Conservation (phyloP, 768 basidiomycete species). For the Xerocomus brunneocitrinus region DNA sequence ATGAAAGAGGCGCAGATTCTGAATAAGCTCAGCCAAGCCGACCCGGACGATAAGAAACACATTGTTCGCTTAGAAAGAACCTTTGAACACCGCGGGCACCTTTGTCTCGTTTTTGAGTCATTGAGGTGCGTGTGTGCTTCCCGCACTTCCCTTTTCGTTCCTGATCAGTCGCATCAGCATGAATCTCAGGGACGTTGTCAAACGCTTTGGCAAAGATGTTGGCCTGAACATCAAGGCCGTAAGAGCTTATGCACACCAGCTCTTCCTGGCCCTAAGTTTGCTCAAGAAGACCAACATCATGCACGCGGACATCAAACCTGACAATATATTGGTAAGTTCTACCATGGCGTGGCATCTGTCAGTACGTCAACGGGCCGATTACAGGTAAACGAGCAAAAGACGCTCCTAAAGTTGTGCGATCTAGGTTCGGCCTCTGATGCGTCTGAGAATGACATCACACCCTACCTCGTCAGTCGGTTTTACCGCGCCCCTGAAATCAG, state of each 20-base stretch:
- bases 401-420: slow-evolving; percentile 90
- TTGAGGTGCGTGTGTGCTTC: slow-evolving; percentile 57
- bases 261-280: slow-evolving; percentile 82
- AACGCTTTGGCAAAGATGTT: slow-evolving; percentile 97
- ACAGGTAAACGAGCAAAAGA: slow-evolving; percentile 94
- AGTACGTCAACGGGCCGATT: slow-evolving; percentile 8
- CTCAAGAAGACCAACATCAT: slow-evolving; percentile 89
- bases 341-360: slow-evolving; percentile 10
- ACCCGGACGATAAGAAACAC: slow-evolving; percentile 97
- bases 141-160: slow-evolving; percentile 5
- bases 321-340: slow-evolving; percentile 83
- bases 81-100: slow-evolving; percentile 95
- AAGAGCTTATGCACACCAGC: slow-evolving; percentile 97
- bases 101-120: slow-evolving; percentile 94
- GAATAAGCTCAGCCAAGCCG: slow-evolving; percentile 79
- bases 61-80: slow-evolving; percentile 88
- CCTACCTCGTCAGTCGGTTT: slow-evolving; percentile 95
- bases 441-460: slow-evolving; percentile 94
- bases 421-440: slow-evolving; percentile 95
- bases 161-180: slow-evolving; percentile 50
- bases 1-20: slow-evolving; percentile 89
- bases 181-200: slow-evolving; percentile 97
- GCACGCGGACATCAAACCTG: slow-evolving; percentile 99
- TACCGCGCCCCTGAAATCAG: slow-evolving; percentile 99
- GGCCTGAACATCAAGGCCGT: slow-evolving; percentile 95